These are phyloP conservation scores for Scedosporium aurantiacum DNA, from an alignment of 2,329 filamentous ascomycete species.

Conservation along the genomic window DNA sequence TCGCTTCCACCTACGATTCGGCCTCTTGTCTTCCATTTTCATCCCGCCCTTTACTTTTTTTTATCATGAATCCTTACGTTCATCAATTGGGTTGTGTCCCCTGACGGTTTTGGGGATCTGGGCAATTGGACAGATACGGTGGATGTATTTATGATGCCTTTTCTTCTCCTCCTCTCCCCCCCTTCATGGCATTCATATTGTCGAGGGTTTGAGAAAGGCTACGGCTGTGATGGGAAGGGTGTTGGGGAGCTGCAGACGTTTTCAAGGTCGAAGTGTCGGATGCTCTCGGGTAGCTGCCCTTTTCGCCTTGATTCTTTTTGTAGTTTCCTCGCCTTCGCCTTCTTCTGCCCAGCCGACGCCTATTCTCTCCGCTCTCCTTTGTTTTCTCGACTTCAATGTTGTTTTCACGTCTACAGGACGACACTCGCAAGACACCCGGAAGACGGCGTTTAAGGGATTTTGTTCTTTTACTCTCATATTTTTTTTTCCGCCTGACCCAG, in stretches of 20 bases:
- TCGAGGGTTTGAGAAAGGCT: no score
- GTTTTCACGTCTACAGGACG: constrained; percentile 3
- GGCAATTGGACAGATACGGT: neutral
- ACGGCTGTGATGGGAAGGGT: no score
- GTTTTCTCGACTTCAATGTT: neutral
- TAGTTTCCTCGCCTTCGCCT: neutral
- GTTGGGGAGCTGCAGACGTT: no score
- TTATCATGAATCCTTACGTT: constrained; percentile 2
- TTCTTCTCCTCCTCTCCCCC: neutral
- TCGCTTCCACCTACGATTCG: neutral
- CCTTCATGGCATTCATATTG: no score
- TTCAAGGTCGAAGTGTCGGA: neutral
- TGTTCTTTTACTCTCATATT: neutral
- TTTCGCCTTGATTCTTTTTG: neutral
- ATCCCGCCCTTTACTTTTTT: constrained; percentile 6
- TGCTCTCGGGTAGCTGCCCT: neutral
- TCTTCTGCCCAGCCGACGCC: neutral
- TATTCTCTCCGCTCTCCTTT: neutral
- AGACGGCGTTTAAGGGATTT: constrained; percentile 2
- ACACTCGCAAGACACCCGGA: constrained; percentile 6
- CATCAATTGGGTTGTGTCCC: neutral
- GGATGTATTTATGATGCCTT: neutral
- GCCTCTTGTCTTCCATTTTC: neutral
- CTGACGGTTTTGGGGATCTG: neutral
- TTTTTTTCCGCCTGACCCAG: constrained; percentile 5